Base-by-base conservation (phyloP, 192 early-diverging fungal species). In the Coemansia sp. region DNA sequence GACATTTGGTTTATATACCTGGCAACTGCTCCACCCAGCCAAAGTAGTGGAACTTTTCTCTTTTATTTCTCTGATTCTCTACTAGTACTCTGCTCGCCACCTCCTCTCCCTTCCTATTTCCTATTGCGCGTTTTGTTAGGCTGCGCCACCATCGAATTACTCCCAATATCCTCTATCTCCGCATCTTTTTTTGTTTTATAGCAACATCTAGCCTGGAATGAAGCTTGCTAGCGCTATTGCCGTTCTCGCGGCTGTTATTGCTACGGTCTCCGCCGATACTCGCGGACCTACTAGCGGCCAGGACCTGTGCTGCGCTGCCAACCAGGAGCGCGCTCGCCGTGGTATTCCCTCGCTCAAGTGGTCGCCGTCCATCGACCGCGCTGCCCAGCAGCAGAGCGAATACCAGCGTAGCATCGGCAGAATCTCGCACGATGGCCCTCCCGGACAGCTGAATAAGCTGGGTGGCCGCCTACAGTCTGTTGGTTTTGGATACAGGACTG, bases 291-390 rank as follows among this genome's bases (percentile, higher is more conserved):
- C 75, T 4, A 9, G 38, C 0, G 72, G 74, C 10, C 68, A 76
- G 69, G 64, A 84, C 55, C 56, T 79, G 20, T 84, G 82, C 68
- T 84, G 82, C n/a, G 76, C 76, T 6, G 60, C 77, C 70, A 84
- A 84, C 61, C 22, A n/a, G 10, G 56, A 66, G 48, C 82, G 82
- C 11, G 68, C 66, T 4, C 6, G 42, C 10, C 11, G 13, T 1
- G 74, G 74, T 1, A 50, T 76, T 11, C 31, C 50, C 1, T n/a
- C 67, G 27, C 67, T 69, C 48, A 70, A 72, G 67, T 83, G 80
- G 80, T 3, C 40, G 3, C 75, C 72, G 1, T 7, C 34, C 20
- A 40, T 82, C 5, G 80, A 82, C 59, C 5, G 15, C 1, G 62
- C 64, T 39, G 68, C 80, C 17, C 53, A 51, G 65, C 17, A 12